These are phyloP conservation scores for Mallotus nudiflorus DNA, from an alignment of 345 rosid species.

Conservation along the genomic window DNA sequence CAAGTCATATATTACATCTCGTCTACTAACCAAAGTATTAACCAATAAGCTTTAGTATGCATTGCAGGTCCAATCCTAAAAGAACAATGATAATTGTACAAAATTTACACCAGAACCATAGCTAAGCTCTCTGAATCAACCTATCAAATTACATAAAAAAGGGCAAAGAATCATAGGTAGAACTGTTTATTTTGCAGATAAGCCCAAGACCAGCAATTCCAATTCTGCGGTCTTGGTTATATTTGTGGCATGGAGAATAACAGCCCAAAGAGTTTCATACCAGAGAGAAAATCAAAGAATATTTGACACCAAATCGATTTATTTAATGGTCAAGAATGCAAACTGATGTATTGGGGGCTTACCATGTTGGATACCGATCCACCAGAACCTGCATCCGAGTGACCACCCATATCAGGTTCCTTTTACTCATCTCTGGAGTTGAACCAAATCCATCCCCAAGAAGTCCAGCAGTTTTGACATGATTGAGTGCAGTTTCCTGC, in stretches of 20 bases:
- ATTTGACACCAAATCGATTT: neutral
- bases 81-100: neutral
- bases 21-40: neutral
- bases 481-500: constrained; percentile 98
- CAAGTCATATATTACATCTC: neutral
- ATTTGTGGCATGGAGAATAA: neutral
- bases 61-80: neutral
- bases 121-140: neutral
- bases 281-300: neutral
- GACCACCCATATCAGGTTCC: constrained; percentile 95
- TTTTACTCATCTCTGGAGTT: constrained; percentile 93
- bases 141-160: neutral
- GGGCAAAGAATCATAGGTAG: neutral
- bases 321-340: neutral
- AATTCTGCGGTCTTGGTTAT: neutral
- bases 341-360: constrained; percentile 27
- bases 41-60: neutral
- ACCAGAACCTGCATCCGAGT: constrained; percentile 89
- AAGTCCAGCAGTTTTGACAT: constrained; percentile 79
- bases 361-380: constrained; percentile 96
- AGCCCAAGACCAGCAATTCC: neutral
- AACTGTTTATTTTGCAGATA: neutral
- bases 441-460: constrained; percentile 96
- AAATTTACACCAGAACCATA: neutral
- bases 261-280: neutral